These are phyloP conservation scores for Colletotrichum sp. DNA, from an alignment of 2,329 filamentous ascomycete genomes.

Conservation along the genomic window DNA sequence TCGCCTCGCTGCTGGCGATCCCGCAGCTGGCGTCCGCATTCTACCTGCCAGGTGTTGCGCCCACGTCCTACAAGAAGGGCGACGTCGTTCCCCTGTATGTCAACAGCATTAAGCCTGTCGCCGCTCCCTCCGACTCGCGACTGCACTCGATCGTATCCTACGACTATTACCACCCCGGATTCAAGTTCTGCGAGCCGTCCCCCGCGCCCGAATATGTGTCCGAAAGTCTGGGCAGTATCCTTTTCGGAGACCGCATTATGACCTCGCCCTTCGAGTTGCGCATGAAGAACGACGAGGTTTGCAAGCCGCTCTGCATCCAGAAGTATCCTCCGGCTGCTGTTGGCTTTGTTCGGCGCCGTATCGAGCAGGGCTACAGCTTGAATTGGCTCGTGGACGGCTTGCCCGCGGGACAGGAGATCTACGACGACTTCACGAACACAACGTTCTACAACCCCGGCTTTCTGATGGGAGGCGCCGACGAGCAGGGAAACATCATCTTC, in stretches of 20 bases:
- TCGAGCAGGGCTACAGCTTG: conserved; percentile 85
- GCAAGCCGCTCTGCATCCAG: conserved; percentile 77
- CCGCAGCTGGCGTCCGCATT: conserved; percentile 73
- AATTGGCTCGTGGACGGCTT: conserved; percentile 97
- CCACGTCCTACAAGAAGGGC: conserved; percentile 84
- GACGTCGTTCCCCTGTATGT: conserved; percentile 87
- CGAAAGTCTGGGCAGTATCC: conserved; percentile 91
- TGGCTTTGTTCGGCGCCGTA: conserved; percentile 81
- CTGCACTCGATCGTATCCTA: conserved; percentile 93
- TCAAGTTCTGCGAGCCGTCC: conserved; percentile 86
- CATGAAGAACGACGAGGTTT: conserved; percentile 88
- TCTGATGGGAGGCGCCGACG: conserved; percentile 68
- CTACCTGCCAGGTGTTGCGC: conserved; percentile 95
- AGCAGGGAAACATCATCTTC: conserved; percentile 65
- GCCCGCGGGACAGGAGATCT: conserved; percentile 83
- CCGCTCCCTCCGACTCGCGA: conserved; percentile 76
- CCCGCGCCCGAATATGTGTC: conserved; percentile 79
- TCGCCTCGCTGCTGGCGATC: conserved; percentile 53
- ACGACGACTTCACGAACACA: conserved; percentile 76
- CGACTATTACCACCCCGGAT: conserved; percentile 90
- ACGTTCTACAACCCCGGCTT: conserved; percentile 94
- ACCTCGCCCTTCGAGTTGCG: conserved; percentile 92
- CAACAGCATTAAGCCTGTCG: conserved; percentile 88
- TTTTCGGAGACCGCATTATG: conserved; percentile 96
- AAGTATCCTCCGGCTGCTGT: conserved; percentile 69